Evolutionary conservation across 2,329 filamentous ascomycete genomes (phyloP).

Genomic region (Corynespora cassiicola): DNA sequence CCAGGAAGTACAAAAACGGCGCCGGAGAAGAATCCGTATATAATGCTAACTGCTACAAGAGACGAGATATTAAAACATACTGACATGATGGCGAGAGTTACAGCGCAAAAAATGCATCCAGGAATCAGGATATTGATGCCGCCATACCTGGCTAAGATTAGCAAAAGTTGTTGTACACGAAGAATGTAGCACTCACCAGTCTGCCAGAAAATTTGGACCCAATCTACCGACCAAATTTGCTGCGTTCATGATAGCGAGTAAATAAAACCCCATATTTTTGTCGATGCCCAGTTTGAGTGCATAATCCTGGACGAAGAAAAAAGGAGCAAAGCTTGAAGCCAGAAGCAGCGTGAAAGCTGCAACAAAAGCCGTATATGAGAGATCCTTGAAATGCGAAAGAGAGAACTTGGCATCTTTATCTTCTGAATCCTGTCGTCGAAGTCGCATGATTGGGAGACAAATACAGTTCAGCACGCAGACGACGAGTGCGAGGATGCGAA

Average conservation of each 20-base stretch:
- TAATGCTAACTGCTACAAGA: conserved; percentile 42
- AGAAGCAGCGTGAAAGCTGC: conserved; percentile 21
- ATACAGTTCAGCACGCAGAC: conserved; percentile 16
- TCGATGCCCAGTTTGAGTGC: conserved; percentile 19
- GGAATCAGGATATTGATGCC: conserved; percentile 49
- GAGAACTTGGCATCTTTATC: conserved; percentile 17
- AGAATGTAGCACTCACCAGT: conserved; percentile 26
- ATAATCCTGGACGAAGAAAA: conserved; percentile 30
- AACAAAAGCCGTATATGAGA: conserved; percentile 22
- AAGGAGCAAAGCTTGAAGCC: conserved; percentile 19
- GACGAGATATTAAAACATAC: conserved; percentile 30
- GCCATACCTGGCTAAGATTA: conserved; percentile 11
- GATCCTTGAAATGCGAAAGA: conserved; percentile 22
- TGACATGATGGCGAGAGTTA: conserved; percentile 42
- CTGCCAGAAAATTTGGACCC: conserved; percentile 50
- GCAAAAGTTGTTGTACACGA: not conserved
- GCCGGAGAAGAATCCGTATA: conserved; percentile 53
- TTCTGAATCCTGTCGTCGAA: conserved; percentile 19
- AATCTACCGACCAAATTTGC: conserved; percentile 54
- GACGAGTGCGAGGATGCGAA: conserved; percentile 21
- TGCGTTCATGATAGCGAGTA: conserved; percentile 71
- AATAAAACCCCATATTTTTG: conserved; percentile 63
- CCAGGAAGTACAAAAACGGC: conserved; percentile 49
- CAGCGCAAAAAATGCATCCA: conserved; percentile 35
- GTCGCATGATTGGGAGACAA: conserved; percentile 18